Evolutionary conservation across 2,329 filamentous ascomycete genomes (phyloP), one percentile per base, ranked within the genome.

Genomic region (Ophiosphaerella narmari): DNA sequence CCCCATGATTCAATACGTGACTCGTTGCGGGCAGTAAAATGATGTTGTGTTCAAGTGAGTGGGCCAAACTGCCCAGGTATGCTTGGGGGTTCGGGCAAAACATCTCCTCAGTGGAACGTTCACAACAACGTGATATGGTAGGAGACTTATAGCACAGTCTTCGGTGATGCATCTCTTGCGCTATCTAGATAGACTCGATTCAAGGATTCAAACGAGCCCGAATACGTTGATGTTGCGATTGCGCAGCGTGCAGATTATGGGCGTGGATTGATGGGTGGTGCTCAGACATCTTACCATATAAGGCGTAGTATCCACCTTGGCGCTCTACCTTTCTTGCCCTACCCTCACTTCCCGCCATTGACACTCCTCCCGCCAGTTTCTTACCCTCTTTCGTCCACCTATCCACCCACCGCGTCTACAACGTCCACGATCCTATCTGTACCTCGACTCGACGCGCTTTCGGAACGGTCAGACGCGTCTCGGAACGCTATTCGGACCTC

Each of bases 141-240:
- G 45, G 43, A 50, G 35, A 43, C 48, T 57, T 39, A 33, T 36
- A 16, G 26, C 26, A 11, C 18, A 24, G 18, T 26, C 41, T 53
- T 48, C 50, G 48, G 23, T 23, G 47, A 54, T 49, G 41, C 44
- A 51, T 21, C 24, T 14, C 16, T 52, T 52, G 48, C 54, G 55
- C 57, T 45, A 43, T 4, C 33, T 46, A 41, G 54, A 52, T 51
- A 26, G 46, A n/a, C 55, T 50, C 39, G 35, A 38, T 50, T 40
- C 32, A 72, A 71, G 75, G 85, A 84, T 75, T 76, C 78, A 65
- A 86, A 86, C 65, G 80, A 89, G 86, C 83, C 83, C 80, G 86
- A 85, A 78, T 81, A 88, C 74, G 77, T 74, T 67, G 74, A 72
- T 70, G 62, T 75, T 75, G 71, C 62, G 60, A 55, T 58, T 61